Conservation (phyloP, 306 rosid genomes). For the Fragaria ananassa region DNA sequence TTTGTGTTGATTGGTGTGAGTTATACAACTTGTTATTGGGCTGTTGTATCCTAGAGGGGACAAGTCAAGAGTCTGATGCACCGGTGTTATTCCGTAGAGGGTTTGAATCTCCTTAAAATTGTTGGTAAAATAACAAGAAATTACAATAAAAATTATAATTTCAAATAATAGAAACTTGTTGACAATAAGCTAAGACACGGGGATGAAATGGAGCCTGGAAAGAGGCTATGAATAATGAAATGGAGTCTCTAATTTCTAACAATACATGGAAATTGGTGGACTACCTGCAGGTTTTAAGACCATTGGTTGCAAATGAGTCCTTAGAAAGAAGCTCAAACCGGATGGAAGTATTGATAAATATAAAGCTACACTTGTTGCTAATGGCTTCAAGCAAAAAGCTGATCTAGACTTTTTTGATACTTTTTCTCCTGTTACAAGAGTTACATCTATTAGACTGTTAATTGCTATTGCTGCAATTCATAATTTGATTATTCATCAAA, state of each 20-base stretch:
- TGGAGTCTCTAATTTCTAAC: not conserved
- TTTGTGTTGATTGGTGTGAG: too few species aligned
- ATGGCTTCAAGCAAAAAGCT: not conserved
- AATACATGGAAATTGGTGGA: not conserved
- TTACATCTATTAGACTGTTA: not conserved
- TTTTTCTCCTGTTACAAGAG: not conserved
- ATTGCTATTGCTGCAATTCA: not conserved
- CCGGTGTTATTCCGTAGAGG: too few species aligned
- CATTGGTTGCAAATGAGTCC: not conserved
- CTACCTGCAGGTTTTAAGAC: not conserved
- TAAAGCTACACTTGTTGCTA: not conserved
- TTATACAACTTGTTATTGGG: too few species aligned
- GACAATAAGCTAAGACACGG: too few species aligned
- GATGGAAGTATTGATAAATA: not conserved
- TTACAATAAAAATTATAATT: too few species aligned
- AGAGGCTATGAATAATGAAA: not conserved
- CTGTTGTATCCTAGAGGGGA: too few species aligned
- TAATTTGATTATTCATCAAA: not conserved
- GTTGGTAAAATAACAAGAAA: too few species aligned
- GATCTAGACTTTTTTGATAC: not conserved
- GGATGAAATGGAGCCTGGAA: not conserved
- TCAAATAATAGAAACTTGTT: too few species aligned
- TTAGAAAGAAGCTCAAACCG: not conserved
- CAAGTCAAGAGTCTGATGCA: too few species aligned
- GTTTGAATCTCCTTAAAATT: too few species aligned